These are phyloP conservation scores for Cajanus cajan DNA, from an alignment of 306 rosid species.

Conservation along the genomic window DNA sequence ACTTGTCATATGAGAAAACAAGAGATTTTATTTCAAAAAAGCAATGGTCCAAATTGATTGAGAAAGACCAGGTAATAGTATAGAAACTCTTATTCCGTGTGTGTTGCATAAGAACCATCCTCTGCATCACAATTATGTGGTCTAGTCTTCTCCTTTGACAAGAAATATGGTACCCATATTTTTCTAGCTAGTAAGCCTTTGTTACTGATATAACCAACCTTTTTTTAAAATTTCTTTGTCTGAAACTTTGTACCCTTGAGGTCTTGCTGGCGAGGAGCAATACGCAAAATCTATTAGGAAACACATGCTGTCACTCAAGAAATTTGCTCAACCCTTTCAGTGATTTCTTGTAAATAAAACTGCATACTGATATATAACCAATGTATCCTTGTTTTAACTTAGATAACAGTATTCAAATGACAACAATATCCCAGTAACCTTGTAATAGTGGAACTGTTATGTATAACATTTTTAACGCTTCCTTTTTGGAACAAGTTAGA, in stretches of 20 bases:
- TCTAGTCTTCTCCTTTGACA: constrained; percentile 39
- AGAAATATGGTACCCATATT: constrained; percentile 16
- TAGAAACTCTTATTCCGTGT: constrained; percentile 1
- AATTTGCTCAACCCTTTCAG: neutral
- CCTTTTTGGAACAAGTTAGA: constrained; percentile 16
- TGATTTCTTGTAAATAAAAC: neutral
- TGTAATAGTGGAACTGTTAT: neutral
- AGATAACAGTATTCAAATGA: neutral
- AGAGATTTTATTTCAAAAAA: constrained; percentile 66
- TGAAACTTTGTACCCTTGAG: neutral
- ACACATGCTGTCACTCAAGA: neutral
- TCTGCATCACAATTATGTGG: neutral
- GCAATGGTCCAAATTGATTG: constrained; percentile 68
- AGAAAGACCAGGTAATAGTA: constrained; percentile 78
- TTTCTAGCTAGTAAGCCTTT: neutral
- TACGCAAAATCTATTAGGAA: neutral
- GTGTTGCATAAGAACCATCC: neutral
- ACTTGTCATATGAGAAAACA: constrained; percentile 68
- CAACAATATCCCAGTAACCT: neutral
- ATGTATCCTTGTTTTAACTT: neutral
- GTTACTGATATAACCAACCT: neutral
- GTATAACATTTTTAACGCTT: neutral
- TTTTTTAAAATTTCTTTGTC: neutral
- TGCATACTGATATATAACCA: neutral
- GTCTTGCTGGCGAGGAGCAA: neutral